Conservation (phyloP, 2,329 filamentous ascomycete species). For the Podosphaera leucotricha region DNA sequence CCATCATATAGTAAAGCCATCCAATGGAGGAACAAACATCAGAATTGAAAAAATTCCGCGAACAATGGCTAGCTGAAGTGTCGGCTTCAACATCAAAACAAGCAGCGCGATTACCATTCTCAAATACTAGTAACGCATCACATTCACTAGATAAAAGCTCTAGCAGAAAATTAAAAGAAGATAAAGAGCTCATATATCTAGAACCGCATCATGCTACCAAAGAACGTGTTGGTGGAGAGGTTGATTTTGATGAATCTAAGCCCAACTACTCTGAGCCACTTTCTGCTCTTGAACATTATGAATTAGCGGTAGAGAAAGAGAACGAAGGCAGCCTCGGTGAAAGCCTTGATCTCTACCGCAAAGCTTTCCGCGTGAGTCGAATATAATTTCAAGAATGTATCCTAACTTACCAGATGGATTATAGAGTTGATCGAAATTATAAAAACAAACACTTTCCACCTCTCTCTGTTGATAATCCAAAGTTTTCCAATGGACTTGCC, state of each 20-base stretch:
- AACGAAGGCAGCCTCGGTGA: slow-evolving; percentile 66
- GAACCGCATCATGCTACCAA: too few relatives aligned
- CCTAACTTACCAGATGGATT: slow-evolving; percentile 40
- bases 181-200: slow-evolving; percentile 5
- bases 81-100: slow-evolving; percentile 7
- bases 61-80: slow-evolving; percentile 59
- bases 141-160: slow-evolving; percentile 5
- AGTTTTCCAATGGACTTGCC: slow-evolving; percentile 24
- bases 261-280: slow-evolving; percentile 25
- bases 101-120: slow-evolving; percentile 1
- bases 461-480: slow-evolving; percentile 19
- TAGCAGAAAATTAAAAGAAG: slow-evolving; percentile 1
- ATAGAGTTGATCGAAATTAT: slow-evolving; percentile 63
- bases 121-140: slow-evolving; percentile 6
- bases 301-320: slow-evolving; percentile 76
- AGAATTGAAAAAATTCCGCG: slow-evolving; percentile 69
- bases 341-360: slow-evolving; percentile 68
- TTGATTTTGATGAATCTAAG: slow-evolving; percentile 4
- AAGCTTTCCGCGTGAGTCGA: slow-evolving; percentile 52
- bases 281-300: slow-evolving; percentile 79
- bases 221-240: not conserved
- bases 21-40: slow-evolving; percentile 25
- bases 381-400: not conserved
- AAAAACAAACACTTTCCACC: slow-evolving; percentile 76
- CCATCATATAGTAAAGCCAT: too few relatives aligned